A percentile compares a stretch with the other conserved stretches of the same genome.
phyloP scores from a whole-genome alignment of 2,329 filamentous ascomycete genomes.

The Aspergillus vadensis region DNA sequence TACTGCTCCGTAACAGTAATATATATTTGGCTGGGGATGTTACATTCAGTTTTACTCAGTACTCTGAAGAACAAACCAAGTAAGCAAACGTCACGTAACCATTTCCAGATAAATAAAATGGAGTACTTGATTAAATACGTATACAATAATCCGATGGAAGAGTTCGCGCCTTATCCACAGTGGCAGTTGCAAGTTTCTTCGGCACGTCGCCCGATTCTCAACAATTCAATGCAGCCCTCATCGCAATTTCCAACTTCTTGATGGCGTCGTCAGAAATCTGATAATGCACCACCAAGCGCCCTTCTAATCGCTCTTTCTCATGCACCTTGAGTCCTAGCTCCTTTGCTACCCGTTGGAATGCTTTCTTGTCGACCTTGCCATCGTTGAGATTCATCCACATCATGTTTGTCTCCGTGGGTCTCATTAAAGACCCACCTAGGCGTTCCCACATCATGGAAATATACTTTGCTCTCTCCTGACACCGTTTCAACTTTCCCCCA shows the following conservation, averaged over 20 bases:
- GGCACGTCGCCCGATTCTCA: too few species aligned
- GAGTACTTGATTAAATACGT: too few species aligned
- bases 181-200: too few species aligned
- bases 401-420: slow-evolving; percentile 21
- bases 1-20: too few species aligned
- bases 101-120: too few species aligned
- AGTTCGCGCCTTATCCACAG: too few species aligned
- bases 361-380: background rate
- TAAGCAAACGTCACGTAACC: too few species aligned
- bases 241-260: background rate
- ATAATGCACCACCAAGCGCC: slow-evolving; percentile 2
- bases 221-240: too few species aligned
- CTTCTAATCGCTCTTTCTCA: background rate
- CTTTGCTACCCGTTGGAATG: background rate
- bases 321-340: background rate
- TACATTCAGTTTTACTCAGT: too few species aligned
- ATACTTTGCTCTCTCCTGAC: slow-evolving; percentile 60
- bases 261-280: background rate
- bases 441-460: slow-evolving; percentile 63
- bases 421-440: slow-evolving; percentile 62
- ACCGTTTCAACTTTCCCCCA: slow-evolving; percentile 58
- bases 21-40: too few species aligned
- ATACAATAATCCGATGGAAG: too few species aligned
- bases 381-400: slow-evolving; percentile 1
- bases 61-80: too few species aligned